Evolutionary conservation across 1,139 yeast species (phyloP).

Genomic region (Ashbya aceris): DNA sequence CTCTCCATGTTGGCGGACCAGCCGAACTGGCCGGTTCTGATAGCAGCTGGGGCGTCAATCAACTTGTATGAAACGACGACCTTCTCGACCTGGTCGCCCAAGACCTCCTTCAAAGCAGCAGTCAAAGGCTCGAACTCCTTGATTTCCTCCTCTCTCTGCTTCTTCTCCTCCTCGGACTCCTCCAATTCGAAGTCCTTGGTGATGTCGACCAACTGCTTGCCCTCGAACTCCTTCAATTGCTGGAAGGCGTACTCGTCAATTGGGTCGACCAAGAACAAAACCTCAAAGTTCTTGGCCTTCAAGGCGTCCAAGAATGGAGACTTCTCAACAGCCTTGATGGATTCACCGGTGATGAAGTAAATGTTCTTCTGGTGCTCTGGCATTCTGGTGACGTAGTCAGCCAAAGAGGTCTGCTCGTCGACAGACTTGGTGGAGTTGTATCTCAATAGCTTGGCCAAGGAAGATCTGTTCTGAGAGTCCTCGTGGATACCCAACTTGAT

Average conservation of each 20-base stretch:
- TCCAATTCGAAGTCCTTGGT: slow-evolving; percentile 99
- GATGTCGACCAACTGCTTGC: slow-evolving; percentile 96
- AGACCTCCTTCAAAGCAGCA: slow-evolving; percentile 89
- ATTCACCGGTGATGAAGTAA: slow-evolving; percentile 98
- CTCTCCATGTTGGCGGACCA: slow-evolving; percentile 99
- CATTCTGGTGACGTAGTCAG: slow-evolving; percentile 98
- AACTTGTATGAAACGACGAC: slow-evolving; percentile 97
- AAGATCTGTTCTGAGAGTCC: slow-evolving; percentile 93
- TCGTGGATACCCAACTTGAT: slow-evolving; percentile 98
- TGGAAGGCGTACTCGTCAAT: slow-evolving; percentile 99
- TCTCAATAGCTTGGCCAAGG: slow-evolving; percentile 94
- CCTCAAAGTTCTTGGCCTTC: slow-evolving; percentile 98
- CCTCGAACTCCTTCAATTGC: slow-evolving; percentile 98
- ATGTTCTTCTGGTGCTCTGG: slow-evolving; percentile 99
- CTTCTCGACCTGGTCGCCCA: slow-evolving; percentile 98
- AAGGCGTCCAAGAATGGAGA: slow-evolving; percentile 99
- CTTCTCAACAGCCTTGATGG: slow-evolving; percentile 94
- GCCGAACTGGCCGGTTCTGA: slow-evolving; percentile 99
- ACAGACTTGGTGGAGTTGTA: slow-evolving; percentile 92
- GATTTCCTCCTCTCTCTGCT: slow-evolving; percentile 82
- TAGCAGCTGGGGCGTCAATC: slow-evolving; percentile 98
- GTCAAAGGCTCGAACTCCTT: slow-evolving; percentile 91
- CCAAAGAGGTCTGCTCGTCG: slow-evolving; percentile 88
- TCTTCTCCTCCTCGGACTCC: slow-evolving; percentile 98
- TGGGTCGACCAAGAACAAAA: slow-evolving; percentile 95